A percentile compares a stretch with the other conserved stretches of the same genome.
phyloP scores from a whole-genome alignment of 1,284 basidiomycete genomes.

The Naganishia liquefaciens region DNA sequence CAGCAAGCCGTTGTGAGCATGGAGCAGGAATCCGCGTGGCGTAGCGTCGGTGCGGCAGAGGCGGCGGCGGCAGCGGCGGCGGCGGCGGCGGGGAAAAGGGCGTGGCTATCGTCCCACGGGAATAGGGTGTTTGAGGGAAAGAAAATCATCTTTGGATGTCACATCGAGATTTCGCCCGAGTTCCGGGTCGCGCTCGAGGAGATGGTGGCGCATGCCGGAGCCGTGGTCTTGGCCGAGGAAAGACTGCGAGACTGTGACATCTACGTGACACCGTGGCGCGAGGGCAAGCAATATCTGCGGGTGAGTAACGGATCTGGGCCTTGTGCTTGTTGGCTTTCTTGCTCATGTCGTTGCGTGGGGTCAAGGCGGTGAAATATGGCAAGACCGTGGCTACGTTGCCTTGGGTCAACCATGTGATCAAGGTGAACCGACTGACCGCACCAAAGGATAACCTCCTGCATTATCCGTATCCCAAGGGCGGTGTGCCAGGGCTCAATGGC shows the following conservation, averaged over 20 bases:
- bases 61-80: not conserved
- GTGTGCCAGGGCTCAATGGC: conserved; percentile 54
- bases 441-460: conserved; percentile 69
- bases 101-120: not conserved
- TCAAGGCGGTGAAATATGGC: conserved; percentile 61
- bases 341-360: not conserved
- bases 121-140: conserved; percentile 57
- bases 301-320: conserved; percentile 37
- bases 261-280: conserved; percentile 67
- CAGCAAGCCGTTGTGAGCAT: conserved; percentile 12
- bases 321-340: not conserved
- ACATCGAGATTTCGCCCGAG: conserved; percentile 58
- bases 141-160: conserved; percentile 62
- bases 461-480: conserved; percentile 59
- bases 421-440: conserved; percentile 62
- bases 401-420: conserved; percentile 78
- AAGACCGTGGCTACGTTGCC: conserved; percentile 74
- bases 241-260: conserved; percentile 61
- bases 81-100: too few species aligned
- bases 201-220: conserved; percentile 63
- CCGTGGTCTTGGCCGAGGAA: conserved; percentile 57
- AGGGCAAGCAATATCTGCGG: conserved; percentile 67
- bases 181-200: conserved; percentile 62
- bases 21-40: conserved; percentile 21
- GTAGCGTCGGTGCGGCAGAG: not conserved